Percentiles rank a stretch among this genome's conserved stretches.
Evolutionary conservation across 1,284 basidiomycete genomes (phyloP).

Genomic region (Puccinia novopanici): DNA sequence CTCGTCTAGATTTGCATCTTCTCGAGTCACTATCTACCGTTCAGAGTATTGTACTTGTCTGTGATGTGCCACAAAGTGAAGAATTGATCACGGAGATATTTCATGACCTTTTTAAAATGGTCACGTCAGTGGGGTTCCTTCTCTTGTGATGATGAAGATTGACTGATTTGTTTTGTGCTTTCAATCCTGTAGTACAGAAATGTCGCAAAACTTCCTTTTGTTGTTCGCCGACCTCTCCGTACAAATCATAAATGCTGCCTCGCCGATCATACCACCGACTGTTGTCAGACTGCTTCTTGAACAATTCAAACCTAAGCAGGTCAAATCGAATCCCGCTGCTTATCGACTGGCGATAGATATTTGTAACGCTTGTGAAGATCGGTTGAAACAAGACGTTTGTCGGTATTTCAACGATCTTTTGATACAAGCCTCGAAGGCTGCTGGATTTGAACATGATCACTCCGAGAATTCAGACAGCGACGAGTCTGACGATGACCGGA

Average conservation of each 20-base stretch:
- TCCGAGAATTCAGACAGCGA: conserved; percentile 67
- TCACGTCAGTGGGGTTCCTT: conserved; percentile 62
- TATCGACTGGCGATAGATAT: conserved; percentile 84
- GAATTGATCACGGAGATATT: conserved; percentile 83
- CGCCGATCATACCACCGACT: conserved; percentile 68
- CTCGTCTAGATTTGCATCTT: conserved; percentile 70
- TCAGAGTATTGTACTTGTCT: conserved; percentile 89
- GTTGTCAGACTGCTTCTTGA: conserved; percentile 79
- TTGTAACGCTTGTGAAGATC: conserved; percentile 78
- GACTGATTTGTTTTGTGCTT: neutral
- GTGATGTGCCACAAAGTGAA: conserved; percentile 82
- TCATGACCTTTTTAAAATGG: conserved; percentile 75
- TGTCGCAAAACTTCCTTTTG: conserved; percentile 84
- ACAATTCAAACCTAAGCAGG: conserved; percentile 80
- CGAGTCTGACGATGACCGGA: conserved; percentile 31
- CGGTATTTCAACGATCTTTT: conserved; percentile 85
- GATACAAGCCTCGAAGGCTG: conserved; percentile 61
- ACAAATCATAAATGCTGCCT: conserved; percentile 83
- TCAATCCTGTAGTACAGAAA: conserved; percentile 64
- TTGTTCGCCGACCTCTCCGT: conserved; percentile 85
- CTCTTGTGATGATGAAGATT: neutral
- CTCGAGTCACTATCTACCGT: conserved; percentile 88
- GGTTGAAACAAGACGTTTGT: conserved; percentile 83
- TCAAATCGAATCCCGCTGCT: conserved; percentile 63
- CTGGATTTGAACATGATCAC: conserved; percentile 60